Evolutionary conservation across 2,329 filamentous ascomycete genomes (phyloP), one percentile per base, ranked within the genome.

Genomic region (Aspergillus udagawae): DNA sequence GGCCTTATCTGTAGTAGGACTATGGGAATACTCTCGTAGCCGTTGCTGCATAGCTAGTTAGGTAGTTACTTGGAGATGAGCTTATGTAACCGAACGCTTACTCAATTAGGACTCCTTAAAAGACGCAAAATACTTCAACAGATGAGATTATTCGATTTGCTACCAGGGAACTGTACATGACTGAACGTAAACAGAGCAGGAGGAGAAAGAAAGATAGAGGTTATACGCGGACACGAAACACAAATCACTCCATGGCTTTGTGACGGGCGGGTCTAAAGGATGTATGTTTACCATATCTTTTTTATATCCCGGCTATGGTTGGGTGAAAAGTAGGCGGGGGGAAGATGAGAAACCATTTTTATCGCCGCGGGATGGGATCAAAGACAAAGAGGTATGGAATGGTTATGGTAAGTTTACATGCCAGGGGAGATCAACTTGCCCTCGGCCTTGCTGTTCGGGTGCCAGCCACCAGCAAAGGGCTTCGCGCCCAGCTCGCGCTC

Each of bases 341-440:
- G 41, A 41, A 21, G 23, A 38, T 45, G 47, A 54, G 28, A 52
- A 28, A 54, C 32, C 32, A 38, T 38, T 38, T 17, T 38, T 38
- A 38, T 38, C 32, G 32, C 14, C 32, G 42, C 8, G 42, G 10
- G n/a, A 45, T 20, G n/a, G 41, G 41, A 44, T 21, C 17, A 29
- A 20, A 53, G 47, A 53, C 25, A 49, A 50, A 25, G 49, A 23
- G 27, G 29, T 32, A 44, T 25, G 28, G 32, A 56, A 56, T 41
- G 41, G 52, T 42, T 23, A 23, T 49, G 47, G 47, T 49, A 25
- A 44, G 50, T 55, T 47, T 55, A 97, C 84, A 96, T 91, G 63
- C 94, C 94, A 45, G 94, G 94, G 54, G 92, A 85, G 72, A 97
- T 83, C 65, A 97, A 80, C 76, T 90, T 87, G 67, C 93, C 94